Evolutionary conservation across 2,329 filamentous ascomycete species (phyloP).

Genomic region (Teratosphaeria pseudoeucalypti): DNA sequence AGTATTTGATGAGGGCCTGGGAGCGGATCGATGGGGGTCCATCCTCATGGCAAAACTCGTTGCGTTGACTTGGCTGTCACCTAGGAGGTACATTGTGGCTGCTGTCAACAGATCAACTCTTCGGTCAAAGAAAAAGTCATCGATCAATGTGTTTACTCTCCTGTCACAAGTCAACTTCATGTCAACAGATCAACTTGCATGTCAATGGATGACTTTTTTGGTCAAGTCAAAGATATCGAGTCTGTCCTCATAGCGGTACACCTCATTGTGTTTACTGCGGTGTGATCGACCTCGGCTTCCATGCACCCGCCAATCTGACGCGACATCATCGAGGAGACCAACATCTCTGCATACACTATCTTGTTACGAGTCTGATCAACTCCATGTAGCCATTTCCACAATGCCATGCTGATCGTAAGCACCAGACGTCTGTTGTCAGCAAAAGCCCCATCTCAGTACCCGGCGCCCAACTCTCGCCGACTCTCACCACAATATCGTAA

Average conservation of each 20-base stretch:
- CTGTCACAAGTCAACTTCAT: too few relatives aligned
- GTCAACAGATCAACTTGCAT: too few relatives aligned
- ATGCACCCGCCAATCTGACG: not conserved
- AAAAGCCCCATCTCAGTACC: not conserved
- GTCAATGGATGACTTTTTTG: not conserved
- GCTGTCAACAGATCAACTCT: not conserved
- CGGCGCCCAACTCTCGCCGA: not conserved
- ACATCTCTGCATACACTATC: too few relatives aligned
- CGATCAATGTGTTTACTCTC: too few relatives aligned
- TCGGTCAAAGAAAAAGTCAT: too few relatives aligned
- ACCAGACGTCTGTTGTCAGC: not conserved
- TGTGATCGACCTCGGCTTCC: not conserved
- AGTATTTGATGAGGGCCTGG: not conserved
- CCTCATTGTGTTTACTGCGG: not conserved
- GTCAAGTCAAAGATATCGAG: not conserved
- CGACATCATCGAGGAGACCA: too few relatives aligned
- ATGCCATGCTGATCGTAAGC: not conserved
- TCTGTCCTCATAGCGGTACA: not conserved
- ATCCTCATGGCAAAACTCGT: not conserved
- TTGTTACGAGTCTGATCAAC: not conserved
- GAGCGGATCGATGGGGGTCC: not conserved
- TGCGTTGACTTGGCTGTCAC: not conserved
- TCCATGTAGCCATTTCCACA: not conserved
- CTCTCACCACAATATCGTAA: not conserved
- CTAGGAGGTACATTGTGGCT: not conserved